phyloP scores from a whole-genome alignment of 139 green algal species.

The Micractinium sp. region DNA sequence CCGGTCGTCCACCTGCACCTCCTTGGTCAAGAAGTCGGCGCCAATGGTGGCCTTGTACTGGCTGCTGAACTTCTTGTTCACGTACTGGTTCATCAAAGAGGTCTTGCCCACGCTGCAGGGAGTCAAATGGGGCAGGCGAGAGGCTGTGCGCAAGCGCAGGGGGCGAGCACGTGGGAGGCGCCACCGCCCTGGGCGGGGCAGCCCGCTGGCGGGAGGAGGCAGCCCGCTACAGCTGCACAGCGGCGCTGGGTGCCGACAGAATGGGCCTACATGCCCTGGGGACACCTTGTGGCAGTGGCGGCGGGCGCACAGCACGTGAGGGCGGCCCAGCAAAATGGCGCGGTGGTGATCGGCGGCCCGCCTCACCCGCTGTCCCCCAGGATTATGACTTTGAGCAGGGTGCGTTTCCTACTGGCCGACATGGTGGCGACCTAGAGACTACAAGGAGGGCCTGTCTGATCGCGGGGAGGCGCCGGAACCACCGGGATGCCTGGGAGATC shows the following conservation, averaged over 20 bases:
- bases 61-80: slow-evolving; percentile 99
- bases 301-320: no score
- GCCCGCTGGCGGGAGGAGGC: not conserved
- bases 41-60: slow-evolving; percentile 99
- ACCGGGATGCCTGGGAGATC: no score
- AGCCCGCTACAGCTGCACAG: not conserved
- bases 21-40: slow-evolving; percentile 99
- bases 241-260: no score
- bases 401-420: slow-evolving; percentile 56
- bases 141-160: not conserved
- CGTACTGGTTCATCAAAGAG: slow-evolving; percentile 99
- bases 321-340: no score
- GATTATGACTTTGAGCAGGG: slow-evolving; percentile 99
- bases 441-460: no score
- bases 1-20: slow-evolving; percentile 97
- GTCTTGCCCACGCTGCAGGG: slow-evolving; percentile 95
- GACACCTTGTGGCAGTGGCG: no score
- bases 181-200: no score
- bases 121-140: not conserved
- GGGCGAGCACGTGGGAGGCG: no score
- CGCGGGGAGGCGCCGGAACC: no score
- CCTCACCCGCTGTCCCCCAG: slow-evolving; percentile 95
- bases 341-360: not conserved
- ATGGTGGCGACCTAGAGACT: no score
- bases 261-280: no score